These are phyloP conservation scores for Bretschneidera sinensis DNA, from an alignment of 345 rosid genomes.

Conservation along the genomic window DNA sequence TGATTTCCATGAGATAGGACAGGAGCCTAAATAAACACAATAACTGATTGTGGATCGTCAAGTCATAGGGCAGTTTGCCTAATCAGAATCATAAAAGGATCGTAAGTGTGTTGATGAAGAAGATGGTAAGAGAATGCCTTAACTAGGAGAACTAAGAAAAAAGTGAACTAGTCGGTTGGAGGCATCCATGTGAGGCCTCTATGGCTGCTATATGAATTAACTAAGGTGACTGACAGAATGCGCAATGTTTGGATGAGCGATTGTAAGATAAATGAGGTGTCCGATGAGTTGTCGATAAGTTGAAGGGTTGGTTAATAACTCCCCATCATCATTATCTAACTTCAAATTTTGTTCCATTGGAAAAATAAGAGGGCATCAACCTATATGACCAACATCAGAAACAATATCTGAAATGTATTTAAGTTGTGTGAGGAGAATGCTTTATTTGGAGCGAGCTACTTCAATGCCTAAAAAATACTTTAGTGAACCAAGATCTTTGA, in stretches of 20 bases:
- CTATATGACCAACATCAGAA: not conserved
- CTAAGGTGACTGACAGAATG: not conserved
- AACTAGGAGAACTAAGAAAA: not conserved
- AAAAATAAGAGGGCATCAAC: not conserved
- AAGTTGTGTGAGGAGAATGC: not conserved
- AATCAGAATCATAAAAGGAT: too few relatives aligned
- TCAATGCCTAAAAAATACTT: not conserved
- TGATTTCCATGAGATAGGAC: not conserved
- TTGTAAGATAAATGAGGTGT: not conserved
- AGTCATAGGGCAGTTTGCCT: not conserved
- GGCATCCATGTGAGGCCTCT: not conserved
- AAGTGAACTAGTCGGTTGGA: not conserved
- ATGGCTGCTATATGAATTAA: not conserved
- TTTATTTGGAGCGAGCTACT: not conserved
- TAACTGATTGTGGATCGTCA: not conserved
- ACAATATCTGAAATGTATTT: not conserved
- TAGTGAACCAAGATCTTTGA: not conserved
- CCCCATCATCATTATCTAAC: not conserved
- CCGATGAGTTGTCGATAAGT: constrained; percentile 2
- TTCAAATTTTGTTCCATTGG: not conserved
- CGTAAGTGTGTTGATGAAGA: too few relatives aligned
- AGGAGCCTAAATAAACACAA: not conserved
- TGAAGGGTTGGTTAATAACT: not conserved
- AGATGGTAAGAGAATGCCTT: not conserved
- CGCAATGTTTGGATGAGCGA: not conserved